Base-by-base conservation (phyloP, 116 monocot genomes). In the Thalassia testudinum region DNA sequence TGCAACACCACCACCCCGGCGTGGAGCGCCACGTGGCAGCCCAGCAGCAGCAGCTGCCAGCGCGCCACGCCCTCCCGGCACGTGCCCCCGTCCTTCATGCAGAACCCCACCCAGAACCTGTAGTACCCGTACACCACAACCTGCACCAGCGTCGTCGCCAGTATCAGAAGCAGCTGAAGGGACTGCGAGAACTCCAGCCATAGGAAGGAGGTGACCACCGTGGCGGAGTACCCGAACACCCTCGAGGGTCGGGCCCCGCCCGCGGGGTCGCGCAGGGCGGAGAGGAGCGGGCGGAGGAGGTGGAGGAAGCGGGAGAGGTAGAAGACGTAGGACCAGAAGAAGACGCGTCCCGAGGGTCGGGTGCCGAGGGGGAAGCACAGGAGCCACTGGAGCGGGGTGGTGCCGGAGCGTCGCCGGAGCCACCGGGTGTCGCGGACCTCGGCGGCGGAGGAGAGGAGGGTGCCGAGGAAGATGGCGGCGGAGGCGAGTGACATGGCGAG, bases 151-250 rank as follows among this genome's bases (percentile, higher is more conserved):
- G 84, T 81, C 55, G 75, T 62, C 8, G 76, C 61, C 18, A 84
- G 62, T 34, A 87, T 80, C 7, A 78, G 78, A 19, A 76, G 43
- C 16, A 87, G 78, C 69, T 87, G 93, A 57, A 87, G 76, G 22
- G 84, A 84, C 67, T 93, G 83, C 12, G 93, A 87, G 78, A 87
- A 87, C 50, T 93, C 87, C n/a, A 87, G 87, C 87, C 87, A 93
- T 22, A 87, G 57, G 60, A 93, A 93, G 23, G 80, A 75, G 77
- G 77, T 86, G 64, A 72, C 72, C 21, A 87, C 37, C 5, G 68
- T 54, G 7, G 68, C 59, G 14, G 75, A 70, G 61, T 81, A 73
- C 61, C 50, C 58, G 63, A 79, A 56, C 24, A 85, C 40, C 1
- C 82, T 59, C 0, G 51, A 45, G 13, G 40, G 8, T 15, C 52